phyloP scores from a whole-genome alignment of 116 monocot genomes.

The Posidonia oceanica region DNA sequence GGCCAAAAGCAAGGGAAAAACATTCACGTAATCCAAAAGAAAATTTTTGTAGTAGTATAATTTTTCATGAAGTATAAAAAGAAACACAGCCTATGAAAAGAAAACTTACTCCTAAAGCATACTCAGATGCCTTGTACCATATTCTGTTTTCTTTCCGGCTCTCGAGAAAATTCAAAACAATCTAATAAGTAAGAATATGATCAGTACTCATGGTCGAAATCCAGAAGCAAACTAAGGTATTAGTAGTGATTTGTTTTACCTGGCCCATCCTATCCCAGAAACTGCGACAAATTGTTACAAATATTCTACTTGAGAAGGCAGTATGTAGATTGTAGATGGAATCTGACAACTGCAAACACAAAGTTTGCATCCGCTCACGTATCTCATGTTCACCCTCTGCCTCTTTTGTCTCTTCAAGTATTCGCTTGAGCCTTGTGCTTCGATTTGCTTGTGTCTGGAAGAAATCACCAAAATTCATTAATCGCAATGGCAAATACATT shows the following conservation, averaged over 20 bases:
- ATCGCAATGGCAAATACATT: neutral
- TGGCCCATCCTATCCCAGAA: conserved; percentile 95
- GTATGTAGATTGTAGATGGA: conserved; percentile 53
- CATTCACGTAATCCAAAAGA: too few species aligned
- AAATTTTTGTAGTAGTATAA: too few species aligned
- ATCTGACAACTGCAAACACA: conserved; percentile 51
- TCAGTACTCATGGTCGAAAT: neutral
- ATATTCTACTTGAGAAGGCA: conserved; percentile 71
- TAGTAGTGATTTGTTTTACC: conserved; percentile 21
- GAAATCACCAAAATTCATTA: neutral
- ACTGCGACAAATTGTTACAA: conserved; percentile 59
- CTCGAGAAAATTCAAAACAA: conserved; percentile 77
- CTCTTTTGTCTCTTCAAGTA: conserved; percentile 86
- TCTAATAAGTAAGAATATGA: conserved; percentile 27
- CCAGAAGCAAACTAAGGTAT: neutral
- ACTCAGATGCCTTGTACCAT: conserved; percentile 73
- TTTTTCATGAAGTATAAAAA: too few species aligned
- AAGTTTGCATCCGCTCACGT: conserved; percentile 69
- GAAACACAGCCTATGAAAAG: neutral
- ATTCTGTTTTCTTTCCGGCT: conserved; percentile 81
- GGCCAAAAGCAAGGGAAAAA: too few species aligned
- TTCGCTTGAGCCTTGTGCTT: conserved; percentile 59
- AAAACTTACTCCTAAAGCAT: conserved; percentile 70
- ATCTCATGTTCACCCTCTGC: conserved; percentile 66
- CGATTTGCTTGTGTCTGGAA: conserved; percentile 55